Evolutionary conservation across 2,329 filamentous ascomycete species (phyloP).

Genomic region (Ophiognomonia clavigignenti-juglandacearum): DNA sequence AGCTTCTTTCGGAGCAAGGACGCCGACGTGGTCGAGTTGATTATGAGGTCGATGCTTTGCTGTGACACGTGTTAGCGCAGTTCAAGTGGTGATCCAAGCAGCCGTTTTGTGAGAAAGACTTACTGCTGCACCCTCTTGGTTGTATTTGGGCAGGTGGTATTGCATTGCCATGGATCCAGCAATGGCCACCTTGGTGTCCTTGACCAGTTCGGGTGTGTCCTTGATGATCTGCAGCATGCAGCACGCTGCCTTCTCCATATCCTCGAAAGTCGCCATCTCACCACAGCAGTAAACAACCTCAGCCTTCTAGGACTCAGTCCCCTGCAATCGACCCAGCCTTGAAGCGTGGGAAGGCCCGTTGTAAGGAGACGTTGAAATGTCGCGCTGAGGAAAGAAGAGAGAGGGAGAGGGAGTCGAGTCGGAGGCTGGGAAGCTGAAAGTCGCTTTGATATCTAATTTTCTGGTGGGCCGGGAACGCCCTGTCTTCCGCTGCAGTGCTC

Average conservation of each 20-base stretch:
- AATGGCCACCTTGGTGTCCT: slow-evolving; percentile 11
- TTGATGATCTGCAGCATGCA: slow-evolving; percentile 16
- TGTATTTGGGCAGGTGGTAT: slow-evolving; percentile 10
- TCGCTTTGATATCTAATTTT: slow-evolving; percentile 12
- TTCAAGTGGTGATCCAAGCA: neutral
- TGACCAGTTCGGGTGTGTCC: slow-evolving; percentile 15
- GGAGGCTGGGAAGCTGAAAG: neutral
- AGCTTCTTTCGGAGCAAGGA: slow-evolving; percentile 16
- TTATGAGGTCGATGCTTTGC: slow-evolving; percentile 14
- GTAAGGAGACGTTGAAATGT: neutral
- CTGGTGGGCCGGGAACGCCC: slow-evolving; percentile 7
- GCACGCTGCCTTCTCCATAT: slow-evolving; percentile 13
- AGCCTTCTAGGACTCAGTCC: neutral
- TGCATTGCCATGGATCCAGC: slow-evolving; percentile 13
- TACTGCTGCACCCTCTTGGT: slow-evolving; percentile 8
- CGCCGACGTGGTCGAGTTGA: slow-evolving; percentile 14
- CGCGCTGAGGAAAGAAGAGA: neutral
- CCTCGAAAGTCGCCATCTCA: slow-evolving; percentile 4
- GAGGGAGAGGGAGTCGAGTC: neutral
- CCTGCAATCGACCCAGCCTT: neutral
- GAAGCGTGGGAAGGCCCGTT: slow-evolving; percentile 4
- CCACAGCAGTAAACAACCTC: neutral
- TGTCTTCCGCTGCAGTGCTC: slow-evolving; percentile 11
- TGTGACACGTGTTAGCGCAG: neutral
- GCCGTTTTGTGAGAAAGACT: neutral